These are phyloP conservation scores for Ilex paraguariensis DNA, from an alignment of 305 asterid species.

Conservation along the genomic window DNA sequence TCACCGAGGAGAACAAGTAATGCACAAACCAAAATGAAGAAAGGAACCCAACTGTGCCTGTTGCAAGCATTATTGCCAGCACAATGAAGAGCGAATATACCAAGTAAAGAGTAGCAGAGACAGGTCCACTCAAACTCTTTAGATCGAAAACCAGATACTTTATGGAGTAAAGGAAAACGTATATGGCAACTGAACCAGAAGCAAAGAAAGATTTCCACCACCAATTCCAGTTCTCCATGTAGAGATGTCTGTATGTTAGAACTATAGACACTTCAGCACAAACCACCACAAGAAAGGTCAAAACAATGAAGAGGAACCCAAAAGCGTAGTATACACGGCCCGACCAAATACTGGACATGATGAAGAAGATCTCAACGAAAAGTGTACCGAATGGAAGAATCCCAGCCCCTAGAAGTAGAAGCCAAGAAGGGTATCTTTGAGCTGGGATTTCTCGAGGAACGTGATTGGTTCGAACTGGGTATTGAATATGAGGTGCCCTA, in stretches of 20 bases:
- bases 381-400: constrained; percentile 45
- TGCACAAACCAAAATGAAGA: constrained; percentile 46
- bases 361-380: constrained; percentile 43
- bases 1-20: constrained; percentile 43
- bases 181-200: constrained; percentile 40
- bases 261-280: constrained; percentile 51
- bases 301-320: constrained; percentile 34
- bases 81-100: constrained; percentile 43
- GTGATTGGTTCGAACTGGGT: constrained; percentile 39
- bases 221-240: constrained; percentile 45
- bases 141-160: constrained; percentile 37
- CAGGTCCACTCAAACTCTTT: constrained; percentile 39
- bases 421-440: constrained; percentile 43
- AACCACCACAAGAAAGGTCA: constrained; percentile 33
- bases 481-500: constrained; percentile 38
- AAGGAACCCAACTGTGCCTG: constrained; percentile 44
- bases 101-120: constrained; percentile 39
- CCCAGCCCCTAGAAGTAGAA: constrained; percentile 39
- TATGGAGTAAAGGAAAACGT: constrained; percentile 34
- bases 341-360: constrained; percentile 49
- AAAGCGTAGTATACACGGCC: constrained; percentile 43
- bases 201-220: constrained; percentile 51
- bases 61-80: constrained; percentile 37
- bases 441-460: constrained; percentile 42
- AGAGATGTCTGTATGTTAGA: constrained; percentile 41